Percentiles rank a stretch among this genome's conserved stretches.
These are phyloP conservation scores for Candida albicans DNA, from an alignment of 1,139 yeast genomes.

Conservation along the genomic window DNA sequence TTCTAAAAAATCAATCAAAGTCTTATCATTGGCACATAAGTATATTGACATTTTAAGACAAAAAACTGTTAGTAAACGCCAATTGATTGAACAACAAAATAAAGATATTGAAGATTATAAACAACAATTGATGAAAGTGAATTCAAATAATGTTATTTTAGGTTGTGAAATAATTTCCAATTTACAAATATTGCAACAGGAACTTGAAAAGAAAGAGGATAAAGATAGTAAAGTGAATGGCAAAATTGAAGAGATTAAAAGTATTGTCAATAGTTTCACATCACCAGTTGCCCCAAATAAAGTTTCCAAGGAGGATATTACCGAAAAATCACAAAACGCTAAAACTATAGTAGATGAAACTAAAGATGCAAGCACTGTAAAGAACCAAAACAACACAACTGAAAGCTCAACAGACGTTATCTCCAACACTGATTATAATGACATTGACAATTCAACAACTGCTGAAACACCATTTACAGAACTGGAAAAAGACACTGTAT, in stretches of 20 bases:
- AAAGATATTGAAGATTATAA: neutral
- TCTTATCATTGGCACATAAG: neutral
- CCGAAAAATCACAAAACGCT: too few species aligned
- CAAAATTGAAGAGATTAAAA: neutral
- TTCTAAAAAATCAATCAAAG: neutral
- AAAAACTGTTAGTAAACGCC: neutral
- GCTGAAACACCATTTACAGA: too few species aligned
- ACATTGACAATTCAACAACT: too few species aligned
- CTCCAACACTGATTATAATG: too few species aligned
- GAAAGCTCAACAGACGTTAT: too few species aligned
- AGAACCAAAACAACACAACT: too few species aligned
- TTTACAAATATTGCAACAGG: neutral
- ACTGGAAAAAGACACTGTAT: too few species aligned
- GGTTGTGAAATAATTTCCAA: conserved; percentile 1
- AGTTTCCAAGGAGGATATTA: neutral
- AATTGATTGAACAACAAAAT: neutral
- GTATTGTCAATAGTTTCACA: neutral
- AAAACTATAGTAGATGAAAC: too few species aligned
- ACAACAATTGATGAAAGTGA: neutral
- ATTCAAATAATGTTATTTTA: neutral
- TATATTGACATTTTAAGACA: conserved; percentile 2
- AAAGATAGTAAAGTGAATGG: neutral
- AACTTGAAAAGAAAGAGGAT: neutral
- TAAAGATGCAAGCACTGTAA: too few species aligned
- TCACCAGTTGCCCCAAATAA: neutral